Evolutionary conservation across 2,329 filamentous ascomycete species (phyloP), one percentile per base, ranked within the genome.

Genomic region (Aspergillus persii): DNA sequence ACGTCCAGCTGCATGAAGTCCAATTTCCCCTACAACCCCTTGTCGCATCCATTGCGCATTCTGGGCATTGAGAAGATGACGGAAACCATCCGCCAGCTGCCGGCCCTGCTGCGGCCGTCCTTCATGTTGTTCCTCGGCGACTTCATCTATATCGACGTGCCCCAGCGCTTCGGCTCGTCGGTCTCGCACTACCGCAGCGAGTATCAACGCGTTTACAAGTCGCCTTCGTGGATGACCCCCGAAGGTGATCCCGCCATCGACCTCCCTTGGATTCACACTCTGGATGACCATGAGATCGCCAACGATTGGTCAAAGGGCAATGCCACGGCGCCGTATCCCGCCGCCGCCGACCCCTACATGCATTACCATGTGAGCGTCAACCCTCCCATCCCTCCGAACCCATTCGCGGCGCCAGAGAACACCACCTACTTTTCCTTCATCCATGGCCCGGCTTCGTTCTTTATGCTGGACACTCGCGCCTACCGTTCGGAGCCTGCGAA

Each of bases 221-320:
- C 93, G 2, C 94, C 94, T 0, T 94, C 96, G 64, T 99, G 95
- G 95, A 81, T 63, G 12, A 60, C 85, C 1, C 79, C 86, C 0
- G 87, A 90, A 9, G 86, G 86, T 0, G 83, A 89, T 66, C 88
- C 92, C 57, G 69, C 74, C 27, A 71, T 76, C 27, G 68, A 74
- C 53, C 80, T 98, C n/a, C 96, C 93, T 68, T 99, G 95, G 95
- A 91, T 98, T 49, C 95, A 99, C 70, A 93, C 96, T 2, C 84
- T 97, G 6, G 95, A 99, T 71, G 95, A 99, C 72, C 95, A 99
- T 69, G 95, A 99, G 72, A 97, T 99, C 62, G 85, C 85, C 4
- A 98, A 99, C 68, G 95, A 98, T 76, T 98, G 93, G 92, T 74
- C 75, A 31, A 87, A 89, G 60, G 82, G 84, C 18, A 95, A 94